A percentile compares a stretch with the other conserved stretches of the same genome.
phyloP scores from a whole-genome alignment of 768 basidiomycete species.

The Calocybe cyanea region DNA sequence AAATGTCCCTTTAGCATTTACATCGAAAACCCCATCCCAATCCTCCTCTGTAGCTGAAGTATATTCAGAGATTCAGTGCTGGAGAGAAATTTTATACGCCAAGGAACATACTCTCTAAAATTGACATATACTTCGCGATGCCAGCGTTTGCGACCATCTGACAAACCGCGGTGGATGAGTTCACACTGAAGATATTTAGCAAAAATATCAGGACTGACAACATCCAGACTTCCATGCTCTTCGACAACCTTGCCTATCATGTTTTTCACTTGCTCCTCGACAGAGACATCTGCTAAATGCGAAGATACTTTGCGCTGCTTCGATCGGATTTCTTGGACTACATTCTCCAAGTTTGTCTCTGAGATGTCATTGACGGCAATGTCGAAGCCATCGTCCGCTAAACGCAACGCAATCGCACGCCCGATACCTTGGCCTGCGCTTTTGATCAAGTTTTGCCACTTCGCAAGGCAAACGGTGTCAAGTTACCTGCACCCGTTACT shows the following conservation, averaged over 20 bases:
- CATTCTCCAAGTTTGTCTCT: too few species aligned
- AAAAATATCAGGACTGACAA: constrained; percentile 24
- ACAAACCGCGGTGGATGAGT: too few species aligned
- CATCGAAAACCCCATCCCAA: constrained; percentile 38
- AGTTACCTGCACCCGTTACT: constrained; percentile 13
- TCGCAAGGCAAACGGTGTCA: neutral
- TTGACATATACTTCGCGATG: constrained; percentile 11
- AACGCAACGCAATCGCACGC: constrained; percentile 16
- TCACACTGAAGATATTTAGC: neutral
- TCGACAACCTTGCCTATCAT: constrained; percentile 17
- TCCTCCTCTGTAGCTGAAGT: constrained; percentile 28
- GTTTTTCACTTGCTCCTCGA: constrained; percentile 18
- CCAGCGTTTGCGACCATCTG: constrained; percentile 34
- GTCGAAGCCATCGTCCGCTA: constrained; percentile 19
- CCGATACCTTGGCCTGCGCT: constrained; percentile 17
- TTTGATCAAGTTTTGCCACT: neutral
- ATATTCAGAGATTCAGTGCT: neutral
- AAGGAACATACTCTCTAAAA: constrained; percentile 19
- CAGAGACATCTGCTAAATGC: constrained; percentile 18
- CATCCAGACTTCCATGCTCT: constrained; percentile 23
- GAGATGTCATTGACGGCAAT: constrained; percentile 25
- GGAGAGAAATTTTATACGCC: too few species aligned
- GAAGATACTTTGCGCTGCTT: constrained; percentile 14
- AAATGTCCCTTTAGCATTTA: constrained; percentile 60
- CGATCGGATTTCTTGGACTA: constrained; percentile 18